A percentile compares a stretch with the other conserved stretches of the same genome.
phyloP scores from a whole-genome alignment of 345 rosid genomes.

The Citrus unshiu region DNA sequence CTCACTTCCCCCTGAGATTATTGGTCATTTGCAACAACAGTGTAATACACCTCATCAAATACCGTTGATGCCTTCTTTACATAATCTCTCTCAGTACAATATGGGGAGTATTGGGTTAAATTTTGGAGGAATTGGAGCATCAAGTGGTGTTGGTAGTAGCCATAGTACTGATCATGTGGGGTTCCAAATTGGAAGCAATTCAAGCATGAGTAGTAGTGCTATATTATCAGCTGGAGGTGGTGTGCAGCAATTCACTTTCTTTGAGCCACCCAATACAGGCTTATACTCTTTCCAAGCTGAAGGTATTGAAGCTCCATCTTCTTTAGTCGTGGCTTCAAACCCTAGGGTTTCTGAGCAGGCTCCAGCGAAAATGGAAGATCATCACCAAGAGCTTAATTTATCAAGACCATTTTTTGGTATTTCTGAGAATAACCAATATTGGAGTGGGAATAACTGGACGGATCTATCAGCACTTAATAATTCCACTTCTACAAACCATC shows the following conservation, averaged over 20 bases:
- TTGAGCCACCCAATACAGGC: slow-evolving; percentile 34
- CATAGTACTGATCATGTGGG: slow-evolving; percentile 33
- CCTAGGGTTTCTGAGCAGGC: slow-evolving; percentile 57
- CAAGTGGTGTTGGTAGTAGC: slow-evolving; percentile 19
- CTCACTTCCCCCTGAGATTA: slow-evolving; percentile 33
- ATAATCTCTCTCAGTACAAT: slow-evolving; percentile 36
- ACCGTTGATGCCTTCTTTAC: slow-evolving; percentile 51
- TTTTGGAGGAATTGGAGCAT: slow-evolving; percentile 36
- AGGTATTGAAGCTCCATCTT: slow-evolving; percentile 38
- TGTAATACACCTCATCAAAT: slow-evolving; percentile 25
- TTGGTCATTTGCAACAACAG: slow-evolving; percentile 32
- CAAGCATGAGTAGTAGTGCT: slow-evolving; percentile 22
- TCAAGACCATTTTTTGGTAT: slow-evolving; percentile 31
- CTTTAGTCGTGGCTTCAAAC: slow-evolving; percentile 29
- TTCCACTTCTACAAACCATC: slow-evolving; percentile 31
- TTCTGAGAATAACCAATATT: slow-evolving; percentile 43
- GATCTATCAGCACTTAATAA: slow-evolving; percentile 50
- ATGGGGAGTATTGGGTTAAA: slow-evolving; percentile 55
- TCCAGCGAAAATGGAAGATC: slow-evolving; percentile 58
- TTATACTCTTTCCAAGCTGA: slow-evolving; percentile 41
- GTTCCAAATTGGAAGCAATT: slow-evolving; percentile 37
- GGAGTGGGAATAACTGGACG: slow-evolving; percentile 43
- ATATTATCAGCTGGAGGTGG: slow-evolving; percentile 28
- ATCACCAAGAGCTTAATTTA: slow-evolving; percentile 30
- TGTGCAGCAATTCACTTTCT: slow-evolving; percentile 47